phyloP scores from a whole-genome alignment of 768 basidiomycete species.

The Cystofilobasidium bisporidii region DNA sequence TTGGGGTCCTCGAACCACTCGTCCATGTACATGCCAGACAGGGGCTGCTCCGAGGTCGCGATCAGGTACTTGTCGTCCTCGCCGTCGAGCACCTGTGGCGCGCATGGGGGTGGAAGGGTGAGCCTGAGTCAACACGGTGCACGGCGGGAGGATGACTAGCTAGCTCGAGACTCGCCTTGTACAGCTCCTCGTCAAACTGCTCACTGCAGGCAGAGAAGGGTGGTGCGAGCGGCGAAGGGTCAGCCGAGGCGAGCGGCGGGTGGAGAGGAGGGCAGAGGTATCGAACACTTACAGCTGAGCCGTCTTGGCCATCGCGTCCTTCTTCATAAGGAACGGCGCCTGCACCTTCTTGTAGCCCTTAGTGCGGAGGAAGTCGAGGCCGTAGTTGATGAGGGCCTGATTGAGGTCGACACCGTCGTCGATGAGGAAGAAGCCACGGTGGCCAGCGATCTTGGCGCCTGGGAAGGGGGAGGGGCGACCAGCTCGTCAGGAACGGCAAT shows the following conservation, averaged over 20 bases:
- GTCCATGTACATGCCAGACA: slow-evolving; percentile 87
- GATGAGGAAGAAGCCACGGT: slow-evolving; percentile 91
- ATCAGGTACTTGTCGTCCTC: slow-evolving; percentile 71
- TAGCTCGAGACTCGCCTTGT: slow-evolving; percentile 56
- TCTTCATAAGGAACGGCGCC: slow-evolving; percentile 98
- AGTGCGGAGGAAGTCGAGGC: slow-evolving; percentile 79
- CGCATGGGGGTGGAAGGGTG: background rate
- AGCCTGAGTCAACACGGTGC: background rate
- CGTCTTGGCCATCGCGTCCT: slow-evolving; percentile 92
- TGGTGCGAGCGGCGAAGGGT: background rate
- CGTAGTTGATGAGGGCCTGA: slow-evolving; percentile 88
- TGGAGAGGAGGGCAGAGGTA: background rate
- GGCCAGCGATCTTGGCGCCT: slow-evolving; percentile 88
- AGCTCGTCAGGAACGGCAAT: too few species aligned
- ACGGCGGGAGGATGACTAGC: background rate
- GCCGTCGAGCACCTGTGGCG: slow-evolving; percentile 21
- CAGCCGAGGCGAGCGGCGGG: too few species aligned
- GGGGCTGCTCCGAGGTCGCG: slow-evolving; percentile 96
- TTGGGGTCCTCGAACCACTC: slow-evolving; percentile 96
- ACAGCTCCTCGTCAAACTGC: slow-evolving; percentile 96
- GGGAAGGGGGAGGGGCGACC: too few species aligned
- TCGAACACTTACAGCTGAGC: slow-evolving; percentile 56
- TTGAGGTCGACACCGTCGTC: slow-evolving; percentile 95
- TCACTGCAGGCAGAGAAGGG: slow-evolving; percentile 41
- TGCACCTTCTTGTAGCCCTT: slow-evolving; percentile 85